Evolutionary conservation across 2,329 filamentous ascomycete species (phyloP).

Genomic region (Neopestalotiopsis clavispora): DNA sequence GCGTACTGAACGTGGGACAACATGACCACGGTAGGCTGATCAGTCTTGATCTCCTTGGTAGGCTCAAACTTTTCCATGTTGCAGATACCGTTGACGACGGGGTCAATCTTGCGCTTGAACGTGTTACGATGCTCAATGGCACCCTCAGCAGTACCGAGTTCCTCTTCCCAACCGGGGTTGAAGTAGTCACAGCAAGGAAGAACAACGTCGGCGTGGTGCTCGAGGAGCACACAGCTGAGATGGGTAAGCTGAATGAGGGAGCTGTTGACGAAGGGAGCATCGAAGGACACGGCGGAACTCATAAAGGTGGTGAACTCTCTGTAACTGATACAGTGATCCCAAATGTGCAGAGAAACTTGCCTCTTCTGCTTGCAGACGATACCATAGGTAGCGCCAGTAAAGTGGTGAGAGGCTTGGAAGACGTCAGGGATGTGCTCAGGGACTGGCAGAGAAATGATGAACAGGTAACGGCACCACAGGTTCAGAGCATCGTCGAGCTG

Average conservation of each 20-base stretch:
- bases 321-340: conserved; percentile 14
- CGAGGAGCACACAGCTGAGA: conserved; percentile 10
- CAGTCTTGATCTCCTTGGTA: conserved; percentile 4
- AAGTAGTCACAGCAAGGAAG: conserved; percentile 16
- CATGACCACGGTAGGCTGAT: conserved; percentile 10
- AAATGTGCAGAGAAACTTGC: conserved; percentile 11
- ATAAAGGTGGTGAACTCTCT: conserved; percentile 15
- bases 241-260: conserved; percentile 10
- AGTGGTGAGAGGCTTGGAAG: conserved; percentile 14
- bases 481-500: conserved; percentile 14
- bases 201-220: conserved; percentile 15
- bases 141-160: conserved; percentile 13
- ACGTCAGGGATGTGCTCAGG: conserved; percentile 11
- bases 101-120: conserved; percentile 12
- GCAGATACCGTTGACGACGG: conserved; percentile 14
- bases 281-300: conserved; percentile 11
- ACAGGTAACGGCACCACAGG: conserved; percentile 13
- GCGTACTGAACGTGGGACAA: conserved; percentile 14
- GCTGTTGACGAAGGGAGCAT: conserved; percentile 13
- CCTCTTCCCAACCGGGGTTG: conserved; percentile 15
- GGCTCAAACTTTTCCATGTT: conserved; percentile 17
- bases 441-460: conserved; percentile 10
- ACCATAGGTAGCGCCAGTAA: conserved; percentile 12
- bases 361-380: conserved; percentile 16
- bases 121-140: conserved; percentile 9